Evolutionary conservation across 768 basidiomycete genomes (phyloP).

Genomic region (Leccinum ochraceum): DNA sequence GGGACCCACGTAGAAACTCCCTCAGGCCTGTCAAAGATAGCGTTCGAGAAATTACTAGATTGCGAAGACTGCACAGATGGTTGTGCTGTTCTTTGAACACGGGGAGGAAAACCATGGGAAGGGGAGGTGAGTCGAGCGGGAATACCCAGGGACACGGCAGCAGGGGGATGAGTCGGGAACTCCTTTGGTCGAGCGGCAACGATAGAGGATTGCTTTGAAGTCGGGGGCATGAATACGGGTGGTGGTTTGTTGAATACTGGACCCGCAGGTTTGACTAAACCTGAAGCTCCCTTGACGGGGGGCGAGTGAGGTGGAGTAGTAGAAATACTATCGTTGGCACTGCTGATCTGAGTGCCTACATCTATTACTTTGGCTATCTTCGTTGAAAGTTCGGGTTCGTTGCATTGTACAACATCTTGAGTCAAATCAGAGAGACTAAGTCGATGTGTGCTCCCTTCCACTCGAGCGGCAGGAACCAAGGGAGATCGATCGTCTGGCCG

Average conservation of each 20-base stretch:
- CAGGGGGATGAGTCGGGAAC: conserved; percentile 37
- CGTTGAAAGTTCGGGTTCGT: conserved; percentile 20
- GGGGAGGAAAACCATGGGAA: conserved; percentile 16
- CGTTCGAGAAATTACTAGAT: conserved; percentile 52
- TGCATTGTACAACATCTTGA: conserved; percentile 34
- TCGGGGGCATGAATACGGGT: conserved; percentile 29
- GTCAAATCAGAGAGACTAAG: conserved; percentile 66
- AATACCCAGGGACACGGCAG: conserved; percentile 48
- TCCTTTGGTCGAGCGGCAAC: conserved; percentile 29
- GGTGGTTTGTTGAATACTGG: conserved; percentile 62
- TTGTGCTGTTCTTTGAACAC: conserved; percentile 33
- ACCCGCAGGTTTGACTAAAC: conserved; percentile 38
- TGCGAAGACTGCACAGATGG: conserved; percentile 53
- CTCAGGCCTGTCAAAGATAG: conserved; percentile 49
- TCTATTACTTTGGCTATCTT: conserved; percentile 19
- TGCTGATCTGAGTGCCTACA: not conserved
- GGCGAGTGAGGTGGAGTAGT: conserved; percentile 64
- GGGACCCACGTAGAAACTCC: conserved; percentile 55
- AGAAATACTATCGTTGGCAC: conserved; percentile 42
- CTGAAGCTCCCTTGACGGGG: conserved; percentile 29
- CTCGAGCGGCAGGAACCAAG: not conserved
- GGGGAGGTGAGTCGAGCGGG: conserved; percentile 36
- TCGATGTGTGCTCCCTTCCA: conserved; percentile 33
- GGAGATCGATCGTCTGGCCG: conserved; percentile 3
- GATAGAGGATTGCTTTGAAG: conserved; percentile 16